Evolutionary conservation across 257 asterid genomes (phyloP).

Genomic region (Gentiana dahurica): DNA sequence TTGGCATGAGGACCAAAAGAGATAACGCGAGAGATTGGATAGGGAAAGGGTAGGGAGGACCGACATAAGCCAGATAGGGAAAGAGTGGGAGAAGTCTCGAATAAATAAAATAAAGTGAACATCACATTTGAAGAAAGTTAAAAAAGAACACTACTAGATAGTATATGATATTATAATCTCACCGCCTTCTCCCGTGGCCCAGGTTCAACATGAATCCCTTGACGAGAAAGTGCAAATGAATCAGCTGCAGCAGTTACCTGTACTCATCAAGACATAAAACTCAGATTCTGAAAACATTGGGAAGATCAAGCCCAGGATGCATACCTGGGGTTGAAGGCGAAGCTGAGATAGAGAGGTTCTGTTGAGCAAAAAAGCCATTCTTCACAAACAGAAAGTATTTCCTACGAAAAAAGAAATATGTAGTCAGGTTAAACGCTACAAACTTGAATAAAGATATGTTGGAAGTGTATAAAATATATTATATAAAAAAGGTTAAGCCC

Average conservation of each 20-base stretch:
- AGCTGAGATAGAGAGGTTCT: slow-evolving; percentile 41
- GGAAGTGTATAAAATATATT: too few relatives aligned
- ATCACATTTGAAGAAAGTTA: too few relatives aligned
- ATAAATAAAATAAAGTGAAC: too few relatives aligned
- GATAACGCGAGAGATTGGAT: background rate
- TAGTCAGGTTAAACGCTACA: too few relatives aligned
- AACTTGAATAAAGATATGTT: too few relatives aligned
- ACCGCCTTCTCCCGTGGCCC: slow-evolving; percentile 94
- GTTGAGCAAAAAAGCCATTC: slow-evolving; percentile 50
- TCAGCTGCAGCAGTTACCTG: slow-evolving; percentile 30
- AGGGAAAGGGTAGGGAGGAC: background rate
- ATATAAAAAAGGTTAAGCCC: too few relatives aligned
- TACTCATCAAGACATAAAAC: slow-evolving; percentile 12
- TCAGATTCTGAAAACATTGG: slow-evolving; percentile 3
- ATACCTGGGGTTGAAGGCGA: slow-evolving; percentile 41
- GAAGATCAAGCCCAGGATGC: background rate
- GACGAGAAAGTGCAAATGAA: slow-evolving; percentile 31
- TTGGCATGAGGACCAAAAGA: slow-evolving; percentile 2
- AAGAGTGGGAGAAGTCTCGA: too few relatives aligned
- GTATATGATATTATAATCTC: slow-evolving; percentile 15
- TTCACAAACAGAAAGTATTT: too few relatives aligned
- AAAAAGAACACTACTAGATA: too few relatives aligned
- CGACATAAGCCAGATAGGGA: too few relatives aligned
- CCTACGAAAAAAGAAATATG: too few relatives aligned
- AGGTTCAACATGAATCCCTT: slow-evolving; percentile 68